Conservation (phyloP, 1,284 basidiomycete species). For the Phylloboletellus chloephorus region DNA sequence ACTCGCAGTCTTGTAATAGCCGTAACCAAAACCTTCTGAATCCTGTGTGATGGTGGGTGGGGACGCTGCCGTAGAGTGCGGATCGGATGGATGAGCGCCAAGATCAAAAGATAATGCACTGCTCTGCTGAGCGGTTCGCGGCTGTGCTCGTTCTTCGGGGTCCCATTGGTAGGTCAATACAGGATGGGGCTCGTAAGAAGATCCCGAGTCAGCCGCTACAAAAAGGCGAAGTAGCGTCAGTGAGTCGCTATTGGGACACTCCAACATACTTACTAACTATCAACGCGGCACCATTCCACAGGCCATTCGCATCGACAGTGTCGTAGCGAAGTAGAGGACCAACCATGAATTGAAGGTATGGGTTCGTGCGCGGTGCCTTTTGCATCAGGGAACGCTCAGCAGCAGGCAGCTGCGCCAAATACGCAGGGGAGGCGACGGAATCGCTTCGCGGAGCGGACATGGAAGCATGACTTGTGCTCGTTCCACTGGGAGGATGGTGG, state of each 20-base stretch:
- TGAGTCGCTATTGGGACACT: not conserved
- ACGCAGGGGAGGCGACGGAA: slow-evolving; percentile 32
- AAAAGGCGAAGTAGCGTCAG: slow-evolving; percentile 5
- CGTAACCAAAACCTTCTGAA: slow-evolving; percentile 10
- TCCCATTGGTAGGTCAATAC: slow-evolving; percentile 77
- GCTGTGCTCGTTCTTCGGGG: slow-evolving; percentile 36
- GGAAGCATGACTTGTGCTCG: slow-evolving; percentile 8
- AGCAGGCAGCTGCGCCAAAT: slow-evolving; percentile 50
- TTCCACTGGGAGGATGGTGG: slow-evolving; percentile 2
- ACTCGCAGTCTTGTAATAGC: slow-evolving; percentile 19
- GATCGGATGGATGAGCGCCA: slow-evolving; percentile 68
- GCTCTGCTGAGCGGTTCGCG: slow-evolving; percentile 13
- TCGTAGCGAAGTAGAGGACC: slow-evolving; percentile 92
- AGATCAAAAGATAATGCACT: slow-evolving; percentile 45
- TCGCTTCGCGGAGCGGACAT: slow-evolving; percentile 14
- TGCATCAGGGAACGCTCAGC: slow-evolving; percentile 59
- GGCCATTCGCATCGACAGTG: slow-evolving; percentile 68
- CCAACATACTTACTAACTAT: slow-evolving; percentile 60
- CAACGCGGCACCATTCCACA: slow-evolving; percentile 86
- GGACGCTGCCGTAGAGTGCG: slow-evolving; percentile 41
- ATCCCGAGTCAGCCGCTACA: slow-evolving; percentile 70
- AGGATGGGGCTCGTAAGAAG: slow-evolving; percentile 74
- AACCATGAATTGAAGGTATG: slow-evolving; percentile 73
- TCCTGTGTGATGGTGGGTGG: slow-evolving; percentile 4
- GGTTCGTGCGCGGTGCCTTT: slow-evolving; percentile 58